These are phyloP conservation scores for Gnetum montanum DNA, from an alignment of 75 land plant species.

Conservation along the genomic window DNA sequence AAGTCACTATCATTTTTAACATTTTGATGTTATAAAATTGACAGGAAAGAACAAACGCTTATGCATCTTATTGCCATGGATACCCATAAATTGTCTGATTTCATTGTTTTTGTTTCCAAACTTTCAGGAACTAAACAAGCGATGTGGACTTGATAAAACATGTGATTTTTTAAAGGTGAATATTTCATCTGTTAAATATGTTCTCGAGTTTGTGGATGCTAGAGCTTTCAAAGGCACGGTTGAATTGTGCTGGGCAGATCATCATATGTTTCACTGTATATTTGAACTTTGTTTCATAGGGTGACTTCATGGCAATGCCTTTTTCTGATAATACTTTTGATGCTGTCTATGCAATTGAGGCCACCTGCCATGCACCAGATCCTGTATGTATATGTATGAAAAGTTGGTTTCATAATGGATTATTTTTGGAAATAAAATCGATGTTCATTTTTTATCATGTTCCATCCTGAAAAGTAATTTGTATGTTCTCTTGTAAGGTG, in stretches of 20 bases:
- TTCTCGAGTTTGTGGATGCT: too few relatives aligned
- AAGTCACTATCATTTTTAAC: too few relatives aligned
- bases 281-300: slow-evolving; percentile 35
- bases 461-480: not conserved
- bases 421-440: too few relatives aligned
- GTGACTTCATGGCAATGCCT: slow-evolving; percentile 99
- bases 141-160: slow-evolving; percentile 60
- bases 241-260: too few relatives aligned
- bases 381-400: slow-evolving; percentile 45
- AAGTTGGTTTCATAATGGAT: not conserved
- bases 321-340: slow-evolving; percentile 75
- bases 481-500: slow-evolving; percentile 31
- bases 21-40: too few relatives aligned
- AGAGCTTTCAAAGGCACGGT: too few relatives aligned
- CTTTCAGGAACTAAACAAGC: slow-evolving; percentile 59
- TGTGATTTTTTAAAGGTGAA: slow-evolving; percentile 77
- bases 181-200: not conserved
- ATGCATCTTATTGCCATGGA: too few relatives aligned
- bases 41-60: too few relatives aligned
- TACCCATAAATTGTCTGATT: too few relatives aligned
- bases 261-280: too few relatives aligned
- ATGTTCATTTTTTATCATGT: too few relatives aligned
- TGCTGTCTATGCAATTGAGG: slow-evolving; percentile 96
- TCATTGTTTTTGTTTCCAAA: too few relatives aligned
- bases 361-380: slow-evolving; percentile 99